Conservation (phyloP, 1,284 basidiomycete genomes). For the Lentinula novae-zelandiae region DNA sequence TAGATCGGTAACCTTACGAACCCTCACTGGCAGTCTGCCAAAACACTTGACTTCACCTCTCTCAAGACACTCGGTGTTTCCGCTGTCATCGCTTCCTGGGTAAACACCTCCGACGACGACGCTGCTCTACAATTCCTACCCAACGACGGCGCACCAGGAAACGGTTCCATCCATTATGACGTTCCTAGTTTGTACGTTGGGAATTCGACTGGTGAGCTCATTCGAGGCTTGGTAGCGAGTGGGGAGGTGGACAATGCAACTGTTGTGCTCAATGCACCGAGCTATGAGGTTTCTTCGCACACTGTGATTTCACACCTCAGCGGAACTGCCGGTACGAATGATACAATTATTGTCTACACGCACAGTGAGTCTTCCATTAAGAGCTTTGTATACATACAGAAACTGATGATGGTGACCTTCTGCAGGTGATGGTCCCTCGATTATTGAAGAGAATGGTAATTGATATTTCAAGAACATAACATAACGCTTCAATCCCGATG, state of each 20-base stretch:
- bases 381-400: background rate
- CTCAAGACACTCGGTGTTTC: slow-evolving; percentile 19
- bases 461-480: background rate
- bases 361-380: slow-evolving; percentile 20
- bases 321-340: slow-evolving; percentile 18
- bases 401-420: background rate
- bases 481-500: background rate
- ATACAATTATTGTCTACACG: slow-evolving; percentile 25
- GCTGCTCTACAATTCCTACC: slow-evolving; percentile 27
- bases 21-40: slow-evolving; percentile 26
- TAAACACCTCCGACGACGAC: slow-evolving; percentile 26
- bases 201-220: slow-evolving; percentile 25
- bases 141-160: slow-evolving; percentile 23
- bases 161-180: slow-evolving; percentile 19
- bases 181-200: slow-evolving; percentile 27
- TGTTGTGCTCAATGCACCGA: slow-evolving; percentile 25
- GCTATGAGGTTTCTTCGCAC: slow-evolving; percentile 16
- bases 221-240: slow-evolving; percentile 19
- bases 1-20: slow-evolving; percentile 27
- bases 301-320: slow-evolving; percentile 24
- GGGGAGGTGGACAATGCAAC: slow-evolving; percentile 22
- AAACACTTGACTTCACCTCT: slow-evolving; percentile 23
- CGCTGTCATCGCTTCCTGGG: slow-evolving; percentile 24
- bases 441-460: slow-evolving; percentile 27
- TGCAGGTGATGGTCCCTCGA: slow-evolving; percentile 27